Percentiles rank a stretch among this genome's conserved stretches.
These are phyloP conservation scores for Penicillium bovifimosum DNA, from an alignment of 495 filamentous ascomycete genomes.

Conservation along the genomic window DNA sequence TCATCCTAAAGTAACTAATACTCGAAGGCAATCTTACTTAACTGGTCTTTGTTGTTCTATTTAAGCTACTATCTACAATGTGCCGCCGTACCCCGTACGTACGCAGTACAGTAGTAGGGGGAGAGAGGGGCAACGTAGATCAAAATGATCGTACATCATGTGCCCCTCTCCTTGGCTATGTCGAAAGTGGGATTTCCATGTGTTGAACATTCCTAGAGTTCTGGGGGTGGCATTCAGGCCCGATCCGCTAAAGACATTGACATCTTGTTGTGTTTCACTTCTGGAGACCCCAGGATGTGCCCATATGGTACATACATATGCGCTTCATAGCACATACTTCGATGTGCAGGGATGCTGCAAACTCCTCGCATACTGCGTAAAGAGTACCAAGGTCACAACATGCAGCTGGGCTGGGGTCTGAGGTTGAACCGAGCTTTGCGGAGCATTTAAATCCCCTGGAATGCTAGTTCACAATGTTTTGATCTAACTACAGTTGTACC, in stretches of 20 bases:
- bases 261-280: not conserved
- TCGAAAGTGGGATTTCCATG: slow-evolving; percentile 9
- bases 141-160: slow-evolving; percentile 13
- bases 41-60: not conserved
- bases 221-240: not conserved
- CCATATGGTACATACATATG: slow-evolving; percentile 6
- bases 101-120: not conserved
- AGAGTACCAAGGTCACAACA: slow-evolving; percentile 9
- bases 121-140: slow-evolving; percentile 3
- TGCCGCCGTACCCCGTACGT: not conserved
- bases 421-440: slow-evolving; percentile 22
- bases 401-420: slow-evolving; percentile 16
- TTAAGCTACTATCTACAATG: not conserved
- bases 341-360: slow-evolving; percentile 18
- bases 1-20: slow-evolving; percentile 11
- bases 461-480: slow-evolving; percentile 5
- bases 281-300: not conserved
- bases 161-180: slow-evolving; percentile 9
- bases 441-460: slow-evolving; percentile 9
- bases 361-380: slow-evolving; percentile 20
- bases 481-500: slow-evolving; percentile 3
- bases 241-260: not conserved
- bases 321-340: slow-evolving; percentile 3
- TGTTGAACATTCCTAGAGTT: slow-evolving; percentile 10
- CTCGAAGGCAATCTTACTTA: slow-evolving; percentile 1